A percentile compares a stretch with the other conserved stretches of the same genome.
Conservation (phyloP, 2,329 filamentous ascomycete species). For the Fusarium redolens region DNA sequence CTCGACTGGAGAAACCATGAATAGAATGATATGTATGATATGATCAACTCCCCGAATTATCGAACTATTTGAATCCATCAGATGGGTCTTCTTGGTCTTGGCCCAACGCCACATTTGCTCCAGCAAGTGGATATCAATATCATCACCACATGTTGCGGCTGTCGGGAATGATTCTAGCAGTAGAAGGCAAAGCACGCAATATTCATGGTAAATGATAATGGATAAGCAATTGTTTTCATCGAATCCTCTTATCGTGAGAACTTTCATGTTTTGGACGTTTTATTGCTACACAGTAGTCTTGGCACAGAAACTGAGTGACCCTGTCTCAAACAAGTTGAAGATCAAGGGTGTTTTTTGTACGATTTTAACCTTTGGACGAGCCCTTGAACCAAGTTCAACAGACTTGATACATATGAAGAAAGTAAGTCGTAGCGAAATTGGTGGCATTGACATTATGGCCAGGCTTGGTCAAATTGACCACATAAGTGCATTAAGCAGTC, state of each 20-base stretch:
- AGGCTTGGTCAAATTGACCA: neutral
- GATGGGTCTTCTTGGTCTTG: neutral
- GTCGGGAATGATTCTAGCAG: neutral
- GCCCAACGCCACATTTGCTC: neutral
- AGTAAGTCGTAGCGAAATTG: no score
- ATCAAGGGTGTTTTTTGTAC: neutral
- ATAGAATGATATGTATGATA: conserved; percentile 1
- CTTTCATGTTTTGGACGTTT: neutral
- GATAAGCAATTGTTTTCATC: neutral
- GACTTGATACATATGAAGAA: neutral
- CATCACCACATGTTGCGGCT: neutral
- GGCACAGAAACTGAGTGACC: neutral
- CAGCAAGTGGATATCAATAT: neutral
- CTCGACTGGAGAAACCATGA: conserved; percentile 9
- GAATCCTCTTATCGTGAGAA: neutral
- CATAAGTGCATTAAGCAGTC: neutral
- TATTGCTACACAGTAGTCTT: neutral
- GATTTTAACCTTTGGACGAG: no score
- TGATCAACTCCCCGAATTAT: conserved; percentile 34
- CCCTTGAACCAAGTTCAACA: neutral
- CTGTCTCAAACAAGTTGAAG: neutral
- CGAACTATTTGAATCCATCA: neutral
- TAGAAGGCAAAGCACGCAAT: neutral
- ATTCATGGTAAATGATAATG: neutral
- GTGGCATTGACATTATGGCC: neutral